A percentile compares a stretch with the other conserved stretches of the same genome.
Evolutionary conservation across 768 basidiomycete species (phyloP).

Genomic region (Leccinellum albellum): DNA sequence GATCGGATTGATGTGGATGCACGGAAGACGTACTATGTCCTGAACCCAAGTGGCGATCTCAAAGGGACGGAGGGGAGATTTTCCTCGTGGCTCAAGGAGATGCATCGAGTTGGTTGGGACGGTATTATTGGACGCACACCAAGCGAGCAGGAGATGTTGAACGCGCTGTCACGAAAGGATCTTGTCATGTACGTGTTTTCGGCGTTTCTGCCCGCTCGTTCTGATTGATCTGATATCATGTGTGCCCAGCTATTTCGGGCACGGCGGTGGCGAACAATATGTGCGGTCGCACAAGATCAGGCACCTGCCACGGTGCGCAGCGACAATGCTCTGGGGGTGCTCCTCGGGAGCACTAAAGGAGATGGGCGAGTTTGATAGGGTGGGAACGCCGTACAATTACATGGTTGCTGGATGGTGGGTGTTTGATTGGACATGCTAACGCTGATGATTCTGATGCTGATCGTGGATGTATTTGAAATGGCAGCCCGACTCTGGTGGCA

Average conservation of each 20-base stretch:
- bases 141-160: conserved; percentile 77
- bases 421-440: not conserved
- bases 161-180: conserved; percentile 70
- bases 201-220: not conserved
- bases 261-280: conserved; percentile 95
- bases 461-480: not conserved
- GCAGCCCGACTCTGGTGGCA: conserved; percentile 85
- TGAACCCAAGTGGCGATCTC: conserved; percentile 93
- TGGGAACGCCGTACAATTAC: conserved; percentile 91
- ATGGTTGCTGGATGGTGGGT: conserved; percentile 97
- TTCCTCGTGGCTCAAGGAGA: conserved; percentile 67
- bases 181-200: conserved; percentile 78
- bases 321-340: conserved; percentile 98
- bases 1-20: conserved; percentile 61
- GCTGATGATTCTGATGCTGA: not conserved
- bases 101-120: conserved; percentile 76
- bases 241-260: conserved; percentile 83
- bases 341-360: conserved; percentile 86
- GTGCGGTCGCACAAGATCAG: conserved; percentile 83
- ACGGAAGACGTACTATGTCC: conserved; percentile 70
- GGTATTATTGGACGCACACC: conserved; percentile 74
- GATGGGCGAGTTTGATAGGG: conserved; percentile 91
- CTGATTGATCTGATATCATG: not conserved
- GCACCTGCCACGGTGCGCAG: conserved; percentile 79
- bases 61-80: conserved; percentile 80